Evolutionary conservation across 2,329 filamentous ascomycete species (phyloP), one percentile per base, ranked within the genome.

Genomic region (Botrytis squamosa): DNA sequence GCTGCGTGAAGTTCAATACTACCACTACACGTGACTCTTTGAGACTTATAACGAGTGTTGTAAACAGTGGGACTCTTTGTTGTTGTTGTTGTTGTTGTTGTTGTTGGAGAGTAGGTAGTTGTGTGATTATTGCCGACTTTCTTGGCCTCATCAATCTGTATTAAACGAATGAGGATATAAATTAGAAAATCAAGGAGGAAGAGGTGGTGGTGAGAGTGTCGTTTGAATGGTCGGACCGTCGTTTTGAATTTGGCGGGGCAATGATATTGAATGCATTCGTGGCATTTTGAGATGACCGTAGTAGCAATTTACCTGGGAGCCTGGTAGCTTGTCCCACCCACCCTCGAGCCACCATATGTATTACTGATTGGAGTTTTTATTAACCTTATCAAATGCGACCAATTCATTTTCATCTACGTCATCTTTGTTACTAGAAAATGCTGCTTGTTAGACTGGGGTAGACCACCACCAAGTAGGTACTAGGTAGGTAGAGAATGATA

Each of bases 221-320:
- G 10, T 33, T 66, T 12, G 12, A 52, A 38, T 66, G 63, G 33
- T 57, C n/a, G 25, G 36, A 55, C 14, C 22, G 18, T 42, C n/a
- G 29, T 42, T 52, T 42, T 25, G 49, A n/a, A 22, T 59, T 29
- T 57, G 49, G 46, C 44, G 44, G 59, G 60, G 70, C 60, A 55
- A 44, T 72, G 71, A 72, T 72, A 68, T 68, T 72, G 64, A 33
- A 18, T 46, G 62, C 71, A 60, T 38, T 68, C 18, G 68, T 60
- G 52, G 63, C 18, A 2, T 46, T n/a, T 12, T 9, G 4, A 33
- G 64, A 65, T 49, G 46, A 72, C 36, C 71, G 71, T 72, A 72
- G 71, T 72, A 72, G 18, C 25, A 44, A 64, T n/a, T n/a, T 20
- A 14, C 20, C 25, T 66, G 40, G 44, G 52, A 46, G 33, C 33